These are phyloP conservation scores for Oehlia diaphana DNA, from an alignment of 192 early-diverging fungal species.

Conservation along the genomic window DNA sequence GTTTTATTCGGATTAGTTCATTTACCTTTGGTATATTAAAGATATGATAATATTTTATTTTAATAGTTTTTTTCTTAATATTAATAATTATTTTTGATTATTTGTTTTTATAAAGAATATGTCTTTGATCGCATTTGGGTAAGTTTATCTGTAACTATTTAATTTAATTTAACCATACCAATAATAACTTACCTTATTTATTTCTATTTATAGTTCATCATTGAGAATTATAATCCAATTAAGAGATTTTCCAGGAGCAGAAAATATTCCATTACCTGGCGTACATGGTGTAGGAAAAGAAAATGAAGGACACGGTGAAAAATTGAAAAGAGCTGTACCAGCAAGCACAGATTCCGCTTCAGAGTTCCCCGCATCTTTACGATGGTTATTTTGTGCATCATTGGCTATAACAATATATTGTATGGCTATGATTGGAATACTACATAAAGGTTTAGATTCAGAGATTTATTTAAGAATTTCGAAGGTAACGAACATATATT, in stretches of 20 bases:
- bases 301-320: background rate
- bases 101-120: slow-evolving; percentile 8
- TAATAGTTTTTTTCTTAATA: background rate
- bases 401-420: slow-evolving; percentile 22
- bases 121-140: slow-evolving; percentile 27
- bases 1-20: slow-evolving; percentile 34
- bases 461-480: slow-evolving; percentile 18
- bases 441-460: slow-evolving; percentile 31
- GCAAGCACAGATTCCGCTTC: background rate
- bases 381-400: slow-evolving; percentile 26
- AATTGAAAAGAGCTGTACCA: background rate
- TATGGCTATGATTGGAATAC: slow-evolving; percentile 27
- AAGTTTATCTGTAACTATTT: background rate
- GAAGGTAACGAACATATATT: slow-evolving; percentile 20
- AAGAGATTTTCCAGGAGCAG: slow-evolving; percentile 23
- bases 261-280: background rate
- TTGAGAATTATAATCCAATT: slow-evolving; percentile 3
- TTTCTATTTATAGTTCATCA: slow-evolving; percentile 8
- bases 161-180: no score
- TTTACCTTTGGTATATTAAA: slow-evolving; percentile 29
- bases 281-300: background rate
- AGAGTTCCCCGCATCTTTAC: background rate
- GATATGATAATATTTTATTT: background rate
- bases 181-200: no score
- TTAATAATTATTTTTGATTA: background rate